These are phyloP conservation scores for Backusella tuberculispora DNA, from an alignment of 192 early-diverging fungal genomes.

Conservation along the genomic window DNA sequence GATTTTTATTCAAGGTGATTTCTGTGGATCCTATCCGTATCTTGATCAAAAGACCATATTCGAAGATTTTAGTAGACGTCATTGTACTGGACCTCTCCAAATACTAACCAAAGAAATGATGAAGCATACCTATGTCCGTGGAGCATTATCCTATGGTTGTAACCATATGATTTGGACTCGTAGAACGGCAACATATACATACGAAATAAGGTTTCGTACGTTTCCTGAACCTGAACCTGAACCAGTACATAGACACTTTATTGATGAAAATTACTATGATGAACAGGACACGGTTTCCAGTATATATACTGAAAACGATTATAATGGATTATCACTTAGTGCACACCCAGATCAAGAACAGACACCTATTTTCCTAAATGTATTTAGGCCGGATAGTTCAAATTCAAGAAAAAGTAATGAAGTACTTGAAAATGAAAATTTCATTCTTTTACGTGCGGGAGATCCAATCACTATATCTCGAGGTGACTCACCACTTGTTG, in stretches of 20 bases:
- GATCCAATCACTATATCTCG: slow-evolving; percentile 7
- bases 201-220: not conserved
- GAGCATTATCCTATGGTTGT: not conserved
- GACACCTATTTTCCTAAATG: not conserved
- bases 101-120: not conserved
- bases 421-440: not conserved
- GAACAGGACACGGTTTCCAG: not conserved
- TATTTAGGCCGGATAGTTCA: not conserved
- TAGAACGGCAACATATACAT: not conserved
- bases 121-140: slow-evolving; percentile 1
- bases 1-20: slow-evolving; percentile 3
- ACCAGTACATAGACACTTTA: not conserved
- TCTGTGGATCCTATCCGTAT: not conserved
- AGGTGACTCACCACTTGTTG: not conserved
- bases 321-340: not conserved
- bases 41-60: not conserved
- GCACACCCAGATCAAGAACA: not conserved
- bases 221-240: not conserved
- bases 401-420: not conserved
- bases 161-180: slow-evolving; percentile 3
- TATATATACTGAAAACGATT: not conserved
- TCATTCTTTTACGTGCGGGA: not conserved
- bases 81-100: not conserved
- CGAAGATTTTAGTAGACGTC: not conserved
- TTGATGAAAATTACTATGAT: not conserved